phyloP scores from a whole-genome alignment of 1,284 basidiomycete species.

The Sporisorium exsertum region DNA sequence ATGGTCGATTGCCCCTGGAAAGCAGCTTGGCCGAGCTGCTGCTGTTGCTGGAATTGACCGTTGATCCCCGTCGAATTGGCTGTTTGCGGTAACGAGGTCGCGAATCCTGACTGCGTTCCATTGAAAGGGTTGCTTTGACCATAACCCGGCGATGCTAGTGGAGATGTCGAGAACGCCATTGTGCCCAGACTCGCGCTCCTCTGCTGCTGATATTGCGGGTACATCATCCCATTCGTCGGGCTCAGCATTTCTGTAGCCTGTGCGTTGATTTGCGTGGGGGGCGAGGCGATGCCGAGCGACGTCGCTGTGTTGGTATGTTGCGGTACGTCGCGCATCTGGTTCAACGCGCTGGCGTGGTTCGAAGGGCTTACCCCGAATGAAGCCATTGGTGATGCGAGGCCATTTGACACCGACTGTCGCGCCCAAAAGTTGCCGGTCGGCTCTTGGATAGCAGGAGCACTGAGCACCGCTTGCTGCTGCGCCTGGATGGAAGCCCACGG shows the following conservation, averaged over 20 bases:
- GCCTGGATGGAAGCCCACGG: slow-evolving; percentile 46
- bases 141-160: slow-evolving; percentile 27
- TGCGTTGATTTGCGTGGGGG: slow-evolving; percentile 6
- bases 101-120: slow-evolving; percentile 16
- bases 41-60: slow-evolving; percentile 24
- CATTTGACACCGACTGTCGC: not conserved
- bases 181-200: slow-evolving; percentile 40
- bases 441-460: slow-evolving; percentile 44
- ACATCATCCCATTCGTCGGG: slow-evolving; percentile 26
- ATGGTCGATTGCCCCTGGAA: slow-evolving; percentile 25
- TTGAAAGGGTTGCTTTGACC: slow-evolving; percentile 34
- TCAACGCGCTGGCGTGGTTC: slow-evolving; percentile 7
- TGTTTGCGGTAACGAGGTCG: slow-evolving; percentile 18
- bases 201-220: slow-evolving; percentile 38
- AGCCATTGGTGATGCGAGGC: slow-evolving; percentile 8
- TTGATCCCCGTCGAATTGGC: not conserved
- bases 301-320: slow-evolving; percentile 37
- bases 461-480: slow-evolving; percentile 44
- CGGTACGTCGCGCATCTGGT: slow-evolving; percentile 18
- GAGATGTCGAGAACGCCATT: slow-evolving; percentile 46
- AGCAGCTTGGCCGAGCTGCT: slow-evolving; percentile 36
- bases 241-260: slow-evolving; percentile 34
- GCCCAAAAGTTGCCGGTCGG: slow-evolving; percentile 46
- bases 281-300: not conserved
- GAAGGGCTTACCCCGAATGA: slow-evolving; percentile 29